Evolutionary conservation across 139 green algal species (phyloP), one percentile per base, ranked within the genome.

Genomic region (Astrephomene gubernaculifera): DNA sequence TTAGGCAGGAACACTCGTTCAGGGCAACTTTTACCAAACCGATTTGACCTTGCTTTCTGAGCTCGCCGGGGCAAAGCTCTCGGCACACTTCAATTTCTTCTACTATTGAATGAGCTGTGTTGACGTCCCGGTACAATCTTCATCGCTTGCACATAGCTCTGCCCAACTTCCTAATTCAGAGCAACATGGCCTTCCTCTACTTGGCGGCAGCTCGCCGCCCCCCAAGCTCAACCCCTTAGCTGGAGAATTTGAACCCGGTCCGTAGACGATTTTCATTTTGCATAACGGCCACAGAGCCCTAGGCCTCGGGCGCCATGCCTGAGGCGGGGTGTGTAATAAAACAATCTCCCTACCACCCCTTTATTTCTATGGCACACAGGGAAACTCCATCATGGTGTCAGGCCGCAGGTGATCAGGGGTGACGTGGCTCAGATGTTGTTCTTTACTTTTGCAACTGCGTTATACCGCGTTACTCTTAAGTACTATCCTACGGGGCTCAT

Each of bases 41-140:
- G 49, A 57, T 25, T 57, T 57, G 49, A 57, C 49, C 49, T 57
- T 17, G 49, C 49, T 12, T 57, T 57, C 49, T 57, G 14, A n/a
- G 49, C 17, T 57, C 6, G 68, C 68, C 68, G 68, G 68, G 68
- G 38, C 39, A 54, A 38, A 33, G 35, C 53, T 39, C 68, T 39
- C 29, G 68, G 29, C 12, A 9, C 35, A 31, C 14, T 21, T 27
- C 43, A 41, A 61, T 78, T 78, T 78, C n/a, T 36, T 43, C 39
- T 29, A 60, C 14, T 29, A 63, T 41, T 78, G 70, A 78, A 78
- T 78, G 70, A 78, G 70, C 44, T 78, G 70, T 78, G 70, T 78
- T 78, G 70, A 78, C 24, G 31, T 78, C n/a, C 70, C 70, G 45
- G 43, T 43, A n/a, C 70, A 44, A 19, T 75, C 68, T 3, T 75